Base-by-base conservation (phyloP, 2,329 filamentous ascomycete genomes). In the Leptographium procerum region DNA sequence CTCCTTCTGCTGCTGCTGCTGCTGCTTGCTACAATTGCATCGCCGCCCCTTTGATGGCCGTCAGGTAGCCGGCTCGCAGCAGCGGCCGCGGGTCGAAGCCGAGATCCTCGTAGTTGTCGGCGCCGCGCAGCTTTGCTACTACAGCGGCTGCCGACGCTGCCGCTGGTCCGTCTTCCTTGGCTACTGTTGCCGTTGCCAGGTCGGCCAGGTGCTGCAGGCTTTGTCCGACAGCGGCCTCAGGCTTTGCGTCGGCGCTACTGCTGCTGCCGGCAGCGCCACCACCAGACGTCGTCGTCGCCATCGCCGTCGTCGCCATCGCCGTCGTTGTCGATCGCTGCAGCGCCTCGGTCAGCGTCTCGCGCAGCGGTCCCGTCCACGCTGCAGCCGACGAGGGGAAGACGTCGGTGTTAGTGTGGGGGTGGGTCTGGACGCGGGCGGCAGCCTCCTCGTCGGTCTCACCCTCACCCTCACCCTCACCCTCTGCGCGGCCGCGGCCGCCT, bases 121-220 rank as follows among this genome's bases (percentile, higher is more conserved):
- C 55, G 47, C 61, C 43, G 31, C 58, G 64, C 50, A 62, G 48
- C 19, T 16, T 34, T 33, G 26, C 55, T 3, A 14, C 24, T n/a
- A 40, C 19, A 22, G 54, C 33, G 36, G 29, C 60, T 6, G 60
- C 56, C 61, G 67, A 52, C 65, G 65, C 34, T 52, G 48, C 56
- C 56, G 60, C 51, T 54, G 63, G 60, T 62, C n/a, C 40, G 13
- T 55, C 19, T 10, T 28, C 56, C 5, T 13, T 13, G 24, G 54
- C 29, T 51, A 53, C 60, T 2, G 69, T 72, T 8, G 75, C 75
- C 10, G 77, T 78, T 8, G 78, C 78, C 53, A 80, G 64, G 63
- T 65, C 64, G 8, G 64, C 64, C 19, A 65, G 61, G 36, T 63
- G 82, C 68, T 86, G 82, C 55, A 87, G 71, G 36, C 79, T 77